Conservation (phyloP, 805 yeast species). For the Lipomyces japonicus region DNA sequence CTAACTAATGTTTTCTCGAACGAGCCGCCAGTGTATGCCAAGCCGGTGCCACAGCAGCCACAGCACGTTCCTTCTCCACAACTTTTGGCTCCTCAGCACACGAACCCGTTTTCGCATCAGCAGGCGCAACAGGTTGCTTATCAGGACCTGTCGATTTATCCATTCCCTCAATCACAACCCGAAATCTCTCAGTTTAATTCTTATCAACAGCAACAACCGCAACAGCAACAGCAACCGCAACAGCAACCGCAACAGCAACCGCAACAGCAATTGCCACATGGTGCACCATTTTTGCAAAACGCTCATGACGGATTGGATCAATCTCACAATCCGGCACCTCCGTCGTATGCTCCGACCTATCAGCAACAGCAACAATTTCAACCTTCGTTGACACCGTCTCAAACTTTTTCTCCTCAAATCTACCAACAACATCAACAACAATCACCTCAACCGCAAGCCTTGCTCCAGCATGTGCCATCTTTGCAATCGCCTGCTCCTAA, state of each 20-base stretch:
- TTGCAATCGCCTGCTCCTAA: too few species aligned
- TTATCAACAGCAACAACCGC: neutral
- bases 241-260: conserved; percentile 4
- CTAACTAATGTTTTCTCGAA: conserved; percentile 40
- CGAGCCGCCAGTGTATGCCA: conserved; percentile 47
- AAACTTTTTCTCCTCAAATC: neutral
- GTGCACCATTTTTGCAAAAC: neutral
- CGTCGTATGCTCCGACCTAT: neutral
- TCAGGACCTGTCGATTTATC: too few species aligned
- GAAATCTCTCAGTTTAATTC: neutral
- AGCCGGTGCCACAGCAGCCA: conserved; percentile 31
- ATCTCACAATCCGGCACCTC: neutral
- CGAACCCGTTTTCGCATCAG: conserved; percentile 1
- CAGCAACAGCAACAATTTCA: too few species aligned
- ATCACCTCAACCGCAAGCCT: conserved; percentile 3
- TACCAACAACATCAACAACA: conserved; percentile 1
- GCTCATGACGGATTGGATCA: neutral
- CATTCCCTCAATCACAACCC: conserved; percentile 1
- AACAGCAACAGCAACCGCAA: too few species aligned
- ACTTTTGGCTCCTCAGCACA: neutral
- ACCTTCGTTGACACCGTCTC: neutral
- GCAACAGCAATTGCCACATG: neutral
- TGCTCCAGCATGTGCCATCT: neutral
- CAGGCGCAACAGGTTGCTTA: neutral
- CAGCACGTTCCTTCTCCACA: conserved; percentile 1